Conservation (phyloP, 2,329 filamentous ascomycete species). For the Akanthomyces dipterigenus region DNA sequence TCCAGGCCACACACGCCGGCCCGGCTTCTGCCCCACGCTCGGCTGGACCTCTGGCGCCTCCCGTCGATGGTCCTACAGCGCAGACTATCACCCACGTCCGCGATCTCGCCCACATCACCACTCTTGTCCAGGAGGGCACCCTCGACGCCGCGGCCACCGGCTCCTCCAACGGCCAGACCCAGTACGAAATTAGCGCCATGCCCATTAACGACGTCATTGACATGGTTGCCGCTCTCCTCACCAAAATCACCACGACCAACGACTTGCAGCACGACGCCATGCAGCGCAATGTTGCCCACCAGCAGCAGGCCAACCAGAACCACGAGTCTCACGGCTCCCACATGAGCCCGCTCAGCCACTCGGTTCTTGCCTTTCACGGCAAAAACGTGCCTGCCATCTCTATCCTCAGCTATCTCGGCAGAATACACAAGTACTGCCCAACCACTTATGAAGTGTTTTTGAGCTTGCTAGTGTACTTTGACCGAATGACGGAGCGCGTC, state of each 20-base stretch:
- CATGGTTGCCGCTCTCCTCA: constrained; percentile 94
- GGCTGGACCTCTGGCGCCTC: constrained; percentile 14
- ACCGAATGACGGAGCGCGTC: constrained; percentile 95
- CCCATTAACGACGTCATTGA: constrained; percentile 96
- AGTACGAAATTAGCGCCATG: constrained; percentile 96
- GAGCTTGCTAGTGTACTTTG: constrained; percentile 92
- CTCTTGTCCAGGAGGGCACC: constrained; percentile 73
- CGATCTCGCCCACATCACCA: constrained; percentile 86
- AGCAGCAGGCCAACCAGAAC: constrained; percentile 45
- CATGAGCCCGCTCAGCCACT: constrained; percentile 52
- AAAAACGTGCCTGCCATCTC: constrained; percentile 98
- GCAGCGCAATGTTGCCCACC: constrained; percentile 61
- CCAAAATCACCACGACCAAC: constrained; percentile 96
- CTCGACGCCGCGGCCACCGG: constrained; percentile 37
- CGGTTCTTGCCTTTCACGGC: constrained; percentile 90
- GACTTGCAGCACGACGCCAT: constrained; percentile 88
- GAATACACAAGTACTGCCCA: constrained; percentile 98
- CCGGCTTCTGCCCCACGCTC: constrained; percentile 24
- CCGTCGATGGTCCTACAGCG: constrained; percentile 24
- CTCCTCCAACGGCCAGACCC: constrained; percentile 36
- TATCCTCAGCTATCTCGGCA: constrained; percentile 87
- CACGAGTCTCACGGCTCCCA: constrained; percentile 48
- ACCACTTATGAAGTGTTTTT: constrained; percentile 98
- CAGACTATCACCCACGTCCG: constrained; percentile 68
- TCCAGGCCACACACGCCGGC: constrained; percentile 26